These are phyloP conservation scores for Fusarium sp. DNA, from an alignment of 2,329 filamentous ascomycete genomes.

Conservation along the genomic window DNA sequence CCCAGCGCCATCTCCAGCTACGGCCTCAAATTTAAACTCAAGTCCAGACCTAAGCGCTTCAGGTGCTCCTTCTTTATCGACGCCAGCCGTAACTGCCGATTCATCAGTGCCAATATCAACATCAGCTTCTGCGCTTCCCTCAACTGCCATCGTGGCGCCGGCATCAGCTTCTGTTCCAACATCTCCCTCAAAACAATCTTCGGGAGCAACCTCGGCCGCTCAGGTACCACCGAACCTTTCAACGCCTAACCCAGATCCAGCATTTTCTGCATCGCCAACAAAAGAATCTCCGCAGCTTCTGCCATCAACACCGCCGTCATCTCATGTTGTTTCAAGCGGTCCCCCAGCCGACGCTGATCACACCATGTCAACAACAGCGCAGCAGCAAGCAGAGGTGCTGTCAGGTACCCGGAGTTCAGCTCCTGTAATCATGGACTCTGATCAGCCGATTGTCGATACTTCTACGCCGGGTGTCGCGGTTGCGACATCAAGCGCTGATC, in stretches of 20 bases:
- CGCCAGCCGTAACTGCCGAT: constrained; percentile 5
- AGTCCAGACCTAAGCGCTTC: constrained; percentile 16
- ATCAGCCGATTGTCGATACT: constrained; percentile 42
- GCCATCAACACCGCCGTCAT: constrained; percentile 41
- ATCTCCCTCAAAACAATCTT: constrained; percentile 11
- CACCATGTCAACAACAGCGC: constrained; percentile 29
- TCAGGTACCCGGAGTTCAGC: constrained; percentile 24
- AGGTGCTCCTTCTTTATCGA: constrained; percentile 5
- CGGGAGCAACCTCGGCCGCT: constrained; percentile 13
- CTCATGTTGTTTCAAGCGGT: constrained; percentile 20
- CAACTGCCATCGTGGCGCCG: constrained; percentile 6
- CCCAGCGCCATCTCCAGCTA: constrained; percentile 7
- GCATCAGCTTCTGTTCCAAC: constrained; percentile 17
- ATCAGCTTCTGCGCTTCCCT: constrained; percentile 26
- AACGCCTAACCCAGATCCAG: constrained; percentile 14
- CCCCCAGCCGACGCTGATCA: constrained; percentile 20
- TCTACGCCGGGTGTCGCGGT: constrained; percentile 21
- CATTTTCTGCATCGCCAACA: constrained; percentile 14
- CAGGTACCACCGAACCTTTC: constrained; percentile 16
- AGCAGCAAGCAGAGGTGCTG: constrained; percentile 39
- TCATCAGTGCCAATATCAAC: constrained; percentile 27
- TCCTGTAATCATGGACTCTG: constrained; percentile 25
- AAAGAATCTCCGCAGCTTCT: constrained; percentile 22
- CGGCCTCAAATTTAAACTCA: constrained; percentile 10
- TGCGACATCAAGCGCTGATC: constrained; percentile 19